Evolutionary conservation across 768 basidiomycete species (phyloP).

Genomic region (Phaeotremella fagi): DNA sequence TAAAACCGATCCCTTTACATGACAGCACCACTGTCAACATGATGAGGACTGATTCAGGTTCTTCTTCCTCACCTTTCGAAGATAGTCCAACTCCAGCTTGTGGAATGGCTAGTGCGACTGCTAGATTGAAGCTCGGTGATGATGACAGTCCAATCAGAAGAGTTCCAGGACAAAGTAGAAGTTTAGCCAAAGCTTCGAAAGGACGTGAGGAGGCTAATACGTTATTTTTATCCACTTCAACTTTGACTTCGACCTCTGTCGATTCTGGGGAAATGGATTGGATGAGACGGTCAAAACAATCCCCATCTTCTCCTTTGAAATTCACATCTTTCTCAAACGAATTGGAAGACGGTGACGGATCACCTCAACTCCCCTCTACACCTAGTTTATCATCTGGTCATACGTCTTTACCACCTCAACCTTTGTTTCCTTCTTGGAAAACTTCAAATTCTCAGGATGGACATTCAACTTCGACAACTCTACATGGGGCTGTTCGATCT

Average conservation of each 20-base stretch:
- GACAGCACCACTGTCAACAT: conserved; percentile 3
- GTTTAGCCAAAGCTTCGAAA: conserved; percentile 12
- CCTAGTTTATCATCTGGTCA: conserved; percentile 13
- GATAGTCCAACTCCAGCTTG: conserved; percentile 40
- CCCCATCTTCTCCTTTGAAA: conserved; percentile 29
- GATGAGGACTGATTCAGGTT: not conserved
- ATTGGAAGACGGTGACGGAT: conserved; percentile 23
- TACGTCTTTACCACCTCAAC: conserved; percentile 29
- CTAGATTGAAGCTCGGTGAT: conserved; percentile 32
- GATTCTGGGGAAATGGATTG: not conserved
- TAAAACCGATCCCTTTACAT: conserved; percentile 6
- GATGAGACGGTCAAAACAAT: conserved; percentile 1
- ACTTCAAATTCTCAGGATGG: conserved; percentile 30
- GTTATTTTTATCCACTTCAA: conserved; percentile 7
- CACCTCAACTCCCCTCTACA: conserved; percentile 25
- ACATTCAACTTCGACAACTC: conserved; percentile 5
- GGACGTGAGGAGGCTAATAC: conserved; percentile 8
- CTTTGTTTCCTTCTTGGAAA: conserved; percentile 35
- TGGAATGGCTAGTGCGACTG: conserved; percentile 34
- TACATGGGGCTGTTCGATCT: not conserved
- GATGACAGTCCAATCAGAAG: conserved; percentile 38
- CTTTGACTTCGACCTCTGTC: not conserved
- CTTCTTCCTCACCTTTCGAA: conserved; percentile 15
- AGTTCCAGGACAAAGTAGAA: conserved; percentile 34
- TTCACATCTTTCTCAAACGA: conserved; percentile 13